phyloP scores from a whole-genome alignment of 2,329 filamentous ascomycete species.

The Paradendryphiella salina region DNA sequence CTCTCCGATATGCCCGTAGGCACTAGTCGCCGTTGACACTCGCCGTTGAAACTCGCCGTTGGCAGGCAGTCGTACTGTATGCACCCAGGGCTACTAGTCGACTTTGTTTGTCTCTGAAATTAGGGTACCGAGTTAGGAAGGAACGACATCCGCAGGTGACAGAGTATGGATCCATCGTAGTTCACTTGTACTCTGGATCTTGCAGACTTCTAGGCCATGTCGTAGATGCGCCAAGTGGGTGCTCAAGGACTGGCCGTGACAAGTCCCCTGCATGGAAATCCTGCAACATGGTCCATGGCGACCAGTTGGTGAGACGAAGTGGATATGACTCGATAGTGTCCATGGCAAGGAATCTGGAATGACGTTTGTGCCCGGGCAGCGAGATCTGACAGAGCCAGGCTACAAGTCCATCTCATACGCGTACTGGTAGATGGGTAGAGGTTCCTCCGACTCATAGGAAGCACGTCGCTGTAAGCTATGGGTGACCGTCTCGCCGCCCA shows the following conservation, averaged over 20 bases:
- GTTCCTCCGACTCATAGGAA: neutral
- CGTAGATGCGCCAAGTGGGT: neutral
- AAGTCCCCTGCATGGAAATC: neutral
- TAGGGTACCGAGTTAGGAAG: constrained; percentile 1
- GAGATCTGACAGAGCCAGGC: neutral
- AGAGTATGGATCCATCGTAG: neutral
- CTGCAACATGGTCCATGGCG: neutral
- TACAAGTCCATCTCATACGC: neutral
- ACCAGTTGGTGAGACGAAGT: neutral
- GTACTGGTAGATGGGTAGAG: neutral
- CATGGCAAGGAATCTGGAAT: constrained; percentile 1
- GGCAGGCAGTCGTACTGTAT: neutral
- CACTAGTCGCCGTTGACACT: too few species aligned
- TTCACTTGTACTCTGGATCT: too few species aligned
- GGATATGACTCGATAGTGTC: constrained; percentile 8
- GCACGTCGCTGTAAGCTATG: too few species aligned
- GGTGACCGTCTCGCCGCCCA: neutral
- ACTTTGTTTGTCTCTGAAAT: constrained; percentile 2
- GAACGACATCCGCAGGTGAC: neutral
- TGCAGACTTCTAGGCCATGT: too few species aligned
- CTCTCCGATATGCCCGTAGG: too few species aligned
- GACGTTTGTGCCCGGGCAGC: constrained; percentile 3
- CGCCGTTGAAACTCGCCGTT: too few species aligned
- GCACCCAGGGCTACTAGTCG: neutral
- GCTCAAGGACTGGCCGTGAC: neutral